These are phyloP conservation scores for Galerina sulciceps DNA, from an alignment of 768 basidiomycete species.

Conservation along the genomic window DNA sequence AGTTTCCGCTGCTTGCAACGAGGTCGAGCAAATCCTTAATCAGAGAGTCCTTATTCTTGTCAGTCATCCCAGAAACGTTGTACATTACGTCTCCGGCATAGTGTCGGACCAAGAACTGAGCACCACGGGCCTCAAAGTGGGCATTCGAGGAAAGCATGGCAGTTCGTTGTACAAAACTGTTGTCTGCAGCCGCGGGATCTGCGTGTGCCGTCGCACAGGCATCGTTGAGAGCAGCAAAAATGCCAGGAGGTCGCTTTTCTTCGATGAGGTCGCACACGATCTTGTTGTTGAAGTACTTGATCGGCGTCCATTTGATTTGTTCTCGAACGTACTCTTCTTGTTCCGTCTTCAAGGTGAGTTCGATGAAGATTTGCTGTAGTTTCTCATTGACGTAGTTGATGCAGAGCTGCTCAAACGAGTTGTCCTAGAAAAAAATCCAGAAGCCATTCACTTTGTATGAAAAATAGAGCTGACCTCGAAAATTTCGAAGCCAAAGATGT, in stretches of 20 bases:
- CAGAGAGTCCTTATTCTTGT: slow-evolving; percentile 99
- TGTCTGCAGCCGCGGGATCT: slow-evolving; percentile 94
- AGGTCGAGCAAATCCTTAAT: slow-evolving; percentile 95
- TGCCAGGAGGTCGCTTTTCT: slow-evolving; percentile 93
- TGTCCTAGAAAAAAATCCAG: slow-evolving; percentile 59
- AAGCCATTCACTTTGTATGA: background rate
- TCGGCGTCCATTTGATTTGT: slow-evolving; percentile 99
- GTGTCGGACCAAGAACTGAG: slow-evolving; percentile 94
- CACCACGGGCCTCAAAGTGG: slow-evolving; percentile 93
- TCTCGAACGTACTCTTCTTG: slow-evolving; percentile 99
- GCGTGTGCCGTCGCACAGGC: slow-evolving; percentile 99
- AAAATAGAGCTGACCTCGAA: slow-evolving; percentile 66
- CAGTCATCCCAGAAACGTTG: slow-evolving; percentile 97
- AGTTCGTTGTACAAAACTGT: slow-evolving; percentile 93
- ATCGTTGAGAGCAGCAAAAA: slow-evolving; percentile 97
- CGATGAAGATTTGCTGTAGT: slow-evolving; percentile 98
- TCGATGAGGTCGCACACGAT: slow-evolving; percentile 98
- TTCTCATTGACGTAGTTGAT: slow-evolving; percentile 99
- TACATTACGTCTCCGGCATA: slow-evolving; percentile 99
- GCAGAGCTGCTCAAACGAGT: slow-evolving; percentile 96
- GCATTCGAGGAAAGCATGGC: slow-evolving; percentile 81
- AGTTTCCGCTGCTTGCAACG: slow-evolving; percentile 76
- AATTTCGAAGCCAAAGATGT: slow-evolving; percentile 99
- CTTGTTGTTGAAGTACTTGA: slow-evolving; percentile 99
- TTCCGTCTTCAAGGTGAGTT: slow-evolving; percentile 97